Base-by-base conservation (phyloP, 495 filamentous ascomycete genomes). In the Acidomyces sp. region DNA sequence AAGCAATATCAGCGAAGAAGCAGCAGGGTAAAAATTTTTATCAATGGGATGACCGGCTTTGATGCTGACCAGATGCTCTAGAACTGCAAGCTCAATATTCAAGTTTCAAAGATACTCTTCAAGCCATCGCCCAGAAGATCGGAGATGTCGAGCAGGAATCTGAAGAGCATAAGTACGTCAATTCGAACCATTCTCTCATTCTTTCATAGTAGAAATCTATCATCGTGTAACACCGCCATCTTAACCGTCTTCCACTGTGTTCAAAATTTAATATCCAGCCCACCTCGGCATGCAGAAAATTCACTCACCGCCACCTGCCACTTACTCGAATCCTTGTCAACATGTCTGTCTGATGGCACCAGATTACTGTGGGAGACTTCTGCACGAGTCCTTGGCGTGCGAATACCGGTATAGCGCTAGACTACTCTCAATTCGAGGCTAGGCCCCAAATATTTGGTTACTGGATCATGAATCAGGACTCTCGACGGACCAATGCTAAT, bases 131-230 rank as follows among this genome's bases (percentile, higher is more conserved):
- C 12, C 76, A 83, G 55, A 96, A 94, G 64, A 94, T 96, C 48
- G 90, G 90, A 6, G 86, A 95, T 56, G 80, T 97, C 37, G 90
- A 97, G 62, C 83, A 92, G 56, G 90, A 97, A 54, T 77, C 83
- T 19, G 90, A 97, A 60, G 90, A 97, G 59, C 90, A 97, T 67
- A 96, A 90, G 90, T 97, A 62, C 62, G 81, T 68, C 33, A 18
- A 31, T 17, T n/a, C n/a, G n/a, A n/a, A n/a, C n/a, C n/a, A n/a
- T n/a, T n/a, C n/a, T n/a, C n/a, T n/a, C n/a, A n/a, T n/a, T n/a
- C n/a, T n/a, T n/a, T n/a, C n/a, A n/a, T n/a, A n/a, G n/a, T n/a
- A n/a, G n/a, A n/a, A n/a, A n/a, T n/a, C n/a, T n/a, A n/a, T n/a
- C n/a, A n/a, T n/a, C 41, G 46, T 49, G 46, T 40, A 33, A 33